Evolutionary conservation across 768 basidiomycete genomes (phyloP).

Genomic region (Mycena olivaceomarginata): DNA sequence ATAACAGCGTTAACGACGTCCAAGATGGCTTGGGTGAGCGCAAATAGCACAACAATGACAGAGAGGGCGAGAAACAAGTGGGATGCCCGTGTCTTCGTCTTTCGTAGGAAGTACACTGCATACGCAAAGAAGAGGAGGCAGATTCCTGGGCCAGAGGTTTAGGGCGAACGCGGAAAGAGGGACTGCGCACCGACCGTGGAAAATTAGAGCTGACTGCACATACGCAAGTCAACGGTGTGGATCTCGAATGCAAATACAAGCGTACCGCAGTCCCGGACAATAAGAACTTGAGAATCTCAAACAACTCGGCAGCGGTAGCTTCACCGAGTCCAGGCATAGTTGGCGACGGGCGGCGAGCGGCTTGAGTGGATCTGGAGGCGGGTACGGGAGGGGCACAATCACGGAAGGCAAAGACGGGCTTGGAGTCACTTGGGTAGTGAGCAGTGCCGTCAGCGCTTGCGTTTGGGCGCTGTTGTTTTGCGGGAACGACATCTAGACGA

Average conservation of each 20-base stretch:
- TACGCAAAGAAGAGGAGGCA: conserved; percentile 26
- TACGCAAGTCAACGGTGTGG: not conserved
- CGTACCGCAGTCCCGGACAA: not conserved
- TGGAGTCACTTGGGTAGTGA: too few species aligned
- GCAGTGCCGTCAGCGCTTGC: too few species aligned
- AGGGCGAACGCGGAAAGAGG: too few species aligned
- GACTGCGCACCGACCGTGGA: not conserved
- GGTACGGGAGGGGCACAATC: too few species aligned
- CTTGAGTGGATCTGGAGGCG: too few species aligned
- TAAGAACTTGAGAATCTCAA: not conserved
- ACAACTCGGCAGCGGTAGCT: not conserved
- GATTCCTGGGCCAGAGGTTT: not conserved
- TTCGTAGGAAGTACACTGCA: conserved; percentile 1
- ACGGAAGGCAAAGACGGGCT: too few species aligned
- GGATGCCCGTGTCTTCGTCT: conserved; percentile 11
- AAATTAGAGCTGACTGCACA: not conserved
- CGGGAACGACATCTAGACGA: too few species aligned
- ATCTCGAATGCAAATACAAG: not conserved
- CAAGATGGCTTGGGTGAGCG: not conserved
- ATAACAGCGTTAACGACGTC: not conserved
- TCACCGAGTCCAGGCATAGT: too few species aligned
- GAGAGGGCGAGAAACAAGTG: conserved; percentile 8
- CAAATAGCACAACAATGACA: conserved; percentile 12
- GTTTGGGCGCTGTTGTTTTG: too few species aligned
- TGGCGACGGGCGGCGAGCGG: too few species aligned